Evolutionary conservation across 495 filamentous ascomycete species (phyloP).

Genomic region (Darksidea phi): DNA sequence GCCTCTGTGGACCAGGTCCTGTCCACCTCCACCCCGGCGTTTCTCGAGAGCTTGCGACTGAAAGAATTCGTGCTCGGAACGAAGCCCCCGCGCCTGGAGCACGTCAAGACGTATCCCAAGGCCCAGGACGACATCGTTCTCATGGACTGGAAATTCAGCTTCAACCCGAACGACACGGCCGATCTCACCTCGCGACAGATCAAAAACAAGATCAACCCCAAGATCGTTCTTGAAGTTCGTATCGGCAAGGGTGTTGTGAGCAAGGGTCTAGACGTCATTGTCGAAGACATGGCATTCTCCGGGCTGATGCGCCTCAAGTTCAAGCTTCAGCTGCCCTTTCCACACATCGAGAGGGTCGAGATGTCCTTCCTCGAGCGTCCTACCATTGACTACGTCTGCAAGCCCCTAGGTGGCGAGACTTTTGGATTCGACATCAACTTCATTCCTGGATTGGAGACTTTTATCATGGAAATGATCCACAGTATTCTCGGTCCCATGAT

Average conservation of each 20-base stretch:
- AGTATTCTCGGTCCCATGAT: constrained; percentile 90
- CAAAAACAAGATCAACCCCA: constrained; percentile 94
- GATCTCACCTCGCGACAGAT: constrained; percentile 88
- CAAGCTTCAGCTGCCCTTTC: constrained; percentile 93
- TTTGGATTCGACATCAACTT: constrained; percentile 99
- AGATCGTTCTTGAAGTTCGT: constrained; percentile 88
- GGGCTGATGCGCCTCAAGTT: constrained; percentile 95
- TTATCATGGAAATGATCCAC: constrained; percentile 96
- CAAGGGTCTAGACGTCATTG: constrained; percentile 95
- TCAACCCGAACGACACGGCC: constrained; percentile 88
- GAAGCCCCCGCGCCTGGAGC: constrained; percentile 93
- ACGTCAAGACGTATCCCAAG: constrained; percentile 97
- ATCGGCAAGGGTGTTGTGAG: constrained; percentile 92
- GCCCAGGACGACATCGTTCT: constrained; percentile 90
- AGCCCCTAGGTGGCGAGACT: constrained; percentile 90
- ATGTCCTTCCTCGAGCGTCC: constrained; percentile 78
- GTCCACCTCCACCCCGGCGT: constrained; percentile 83
- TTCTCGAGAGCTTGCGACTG: constrained; percentile 88
- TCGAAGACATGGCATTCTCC: constrained; percentile 93
- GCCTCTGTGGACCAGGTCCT: constrained; percentile 92
- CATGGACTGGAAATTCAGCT: constrained; percentile 99
- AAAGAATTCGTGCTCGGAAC: constrained; percentile 88
- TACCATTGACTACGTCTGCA: constrained; percentile 92
- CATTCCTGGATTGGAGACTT: constrained; percentile 86
- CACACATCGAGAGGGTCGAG: constrained; percentile 88